These are phyloP conservation scores for Fraxinus dipetala DNA, from an alignment of 305 asterid species.

Conservation along the genomic window DNA sequence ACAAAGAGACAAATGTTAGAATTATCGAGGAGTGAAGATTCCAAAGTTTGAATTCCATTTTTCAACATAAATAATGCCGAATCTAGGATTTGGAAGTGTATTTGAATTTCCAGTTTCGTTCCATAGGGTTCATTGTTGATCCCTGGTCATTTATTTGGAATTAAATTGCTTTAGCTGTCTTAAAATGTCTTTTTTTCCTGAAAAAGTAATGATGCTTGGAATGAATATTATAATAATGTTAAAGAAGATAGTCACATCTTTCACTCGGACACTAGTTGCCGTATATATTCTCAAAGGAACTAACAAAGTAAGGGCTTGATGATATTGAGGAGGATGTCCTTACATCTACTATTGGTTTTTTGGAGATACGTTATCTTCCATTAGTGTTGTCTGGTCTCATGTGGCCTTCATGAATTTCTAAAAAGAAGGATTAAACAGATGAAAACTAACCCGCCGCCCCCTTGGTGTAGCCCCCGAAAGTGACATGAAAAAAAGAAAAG, in stretches of 20 bases:
- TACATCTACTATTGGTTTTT: not conserved
- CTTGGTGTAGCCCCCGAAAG: not conserved
- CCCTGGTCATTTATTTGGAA: not conserved
- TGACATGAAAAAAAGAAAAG: not conserved
- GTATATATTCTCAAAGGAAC: not conserved
- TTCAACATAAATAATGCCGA: not conserved
- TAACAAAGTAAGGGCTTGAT: not conserved
- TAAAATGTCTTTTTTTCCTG: not conserved
- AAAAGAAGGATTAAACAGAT: not conserved
- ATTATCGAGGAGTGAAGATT: not conserved
- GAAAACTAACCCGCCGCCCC: not conserved
- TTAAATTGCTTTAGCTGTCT: not conserved
- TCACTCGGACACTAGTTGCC: not conserved
- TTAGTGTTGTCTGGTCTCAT: not conserved
- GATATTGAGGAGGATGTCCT: not conserved
- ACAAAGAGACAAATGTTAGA: not conserved
- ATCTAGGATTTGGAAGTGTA: not conserved
- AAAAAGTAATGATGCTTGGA: not conserved
- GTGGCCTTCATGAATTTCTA: not conserved
- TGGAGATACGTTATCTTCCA: not conserved
- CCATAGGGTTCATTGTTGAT: not conserved
- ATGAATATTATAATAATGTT: not conserved
- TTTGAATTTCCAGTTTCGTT: not conserved
- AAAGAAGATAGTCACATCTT: not conserved
- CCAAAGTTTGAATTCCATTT: not conserved